A percentile compares a stretch with the other conserved stretches of the same genome.
phyloP scores from a whole-genome alignment of 2,329 filamentous ascomycete species.

The Neonectria magnoliae region DNA sequence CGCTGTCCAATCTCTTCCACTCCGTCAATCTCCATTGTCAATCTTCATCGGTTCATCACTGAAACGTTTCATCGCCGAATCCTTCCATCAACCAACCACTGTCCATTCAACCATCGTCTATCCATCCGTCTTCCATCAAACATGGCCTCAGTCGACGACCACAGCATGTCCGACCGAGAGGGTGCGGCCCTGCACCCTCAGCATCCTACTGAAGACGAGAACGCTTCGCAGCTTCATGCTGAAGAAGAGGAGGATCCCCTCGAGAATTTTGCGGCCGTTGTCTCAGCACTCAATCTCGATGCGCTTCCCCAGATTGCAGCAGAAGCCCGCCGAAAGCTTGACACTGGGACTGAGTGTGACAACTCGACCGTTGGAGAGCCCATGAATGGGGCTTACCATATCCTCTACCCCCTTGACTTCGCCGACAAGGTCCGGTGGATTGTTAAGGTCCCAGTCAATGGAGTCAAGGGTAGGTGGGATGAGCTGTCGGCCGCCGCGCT shows the following conservation, averaged over 20 bases:
- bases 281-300: neutral
- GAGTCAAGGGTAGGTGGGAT: slow-evolving; percentile 2
- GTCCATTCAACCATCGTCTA: too few relatives aligned
- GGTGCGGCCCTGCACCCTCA: neutral
- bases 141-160: neutral
- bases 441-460: slow-evolving; percentile 8
- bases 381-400: neutral
- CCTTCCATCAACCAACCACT: too few relatives aligned
- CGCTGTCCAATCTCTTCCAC: neutral
- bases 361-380: neutral
- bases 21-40: neutral
- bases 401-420: slow-evolving; percentile 4
- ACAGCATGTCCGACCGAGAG: neutral
- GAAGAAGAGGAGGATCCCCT: neutral
- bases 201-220: neutral
- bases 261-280: neutral
- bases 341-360: too few relatives aligned
- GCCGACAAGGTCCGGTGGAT: neutral
- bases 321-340: neutral
- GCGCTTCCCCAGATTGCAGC: neutral
- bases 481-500: neutral
- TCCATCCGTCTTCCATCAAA: too few relatives aligned
- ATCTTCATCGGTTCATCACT: too few relatives aligned
- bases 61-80: too few relatives aligned
- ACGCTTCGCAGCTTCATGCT: neutral